phyloP scores from a whole-genome alignment of 805 yeast genomes.

The Suhomyces sp. region DNA sequence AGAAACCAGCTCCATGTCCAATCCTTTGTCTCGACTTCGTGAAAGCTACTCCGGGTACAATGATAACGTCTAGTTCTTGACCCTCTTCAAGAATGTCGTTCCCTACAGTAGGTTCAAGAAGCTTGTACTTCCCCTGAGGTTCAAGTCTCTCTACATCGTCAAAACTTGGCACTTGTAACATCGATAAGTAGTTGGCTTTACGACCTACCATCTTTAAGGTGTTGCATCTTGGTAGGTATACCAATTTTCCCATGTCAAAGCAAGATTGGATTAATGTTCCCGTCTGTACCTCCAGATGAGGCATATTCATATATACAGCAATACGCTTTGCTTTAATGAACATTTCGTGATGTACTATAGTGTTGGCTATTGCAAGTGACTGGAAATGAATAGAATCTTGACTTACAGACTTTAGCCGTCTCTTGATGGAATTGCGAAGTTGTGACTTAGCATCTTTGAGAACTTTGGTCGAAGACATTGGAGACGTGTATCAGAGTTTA shows the following conservation, averaged over 20 bases:
- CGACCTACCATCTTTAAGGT: constrained; percentile 27
- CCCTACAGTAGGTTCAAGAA: constrained; percentile 62
- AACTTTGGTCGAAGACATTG: constrained; percentile 2
- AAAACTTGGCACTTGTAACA: constrained; percentile 48
- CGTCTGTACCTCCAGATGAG: constrained; percentile 67
- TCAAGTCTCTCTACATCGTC: constrained; percentile 45
- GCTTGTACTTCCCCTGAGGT: constrained; percentile 67
- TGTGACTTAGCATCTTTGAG: constrained; percentile 17
- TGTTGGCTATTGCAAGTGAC: constrained; percentile 21
- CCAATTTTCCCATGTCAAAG: constrained; percentile 48
- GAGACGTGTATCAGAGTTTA: background rate
- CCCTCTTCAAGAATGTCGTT: constrained; percentile 28
- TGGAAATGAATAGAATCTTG: constrained; percentile 20
- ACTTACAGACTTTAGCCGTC: constrained; percentile 16
- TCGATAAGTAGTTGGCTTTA: constrained; percentile 47
- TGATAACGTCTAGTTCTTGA: constrained; percentile 57
- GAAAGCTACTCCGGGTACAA: constrained; percentile 88
- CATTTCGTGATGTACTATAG: constrained; percentile 24
- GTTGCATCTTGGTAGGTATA: constrained; percentile 59
- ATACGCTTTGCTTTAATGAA: constrained; percentile 48
- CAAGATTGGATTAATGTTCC: constrained; percentile 49
- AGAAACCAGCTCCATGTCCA: constrained; percentile 94
- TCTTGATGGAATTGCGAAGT: constrained; percentile 27
- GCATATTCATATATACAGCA: constrained; percentile 80
- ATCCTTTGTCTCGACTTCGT: constrained; percentile 52